phyloP scores from a whole-genome alignment of 2,329 filamentous ascomycete genomes.

The Pseudogymnoascus sp. region DNA sequence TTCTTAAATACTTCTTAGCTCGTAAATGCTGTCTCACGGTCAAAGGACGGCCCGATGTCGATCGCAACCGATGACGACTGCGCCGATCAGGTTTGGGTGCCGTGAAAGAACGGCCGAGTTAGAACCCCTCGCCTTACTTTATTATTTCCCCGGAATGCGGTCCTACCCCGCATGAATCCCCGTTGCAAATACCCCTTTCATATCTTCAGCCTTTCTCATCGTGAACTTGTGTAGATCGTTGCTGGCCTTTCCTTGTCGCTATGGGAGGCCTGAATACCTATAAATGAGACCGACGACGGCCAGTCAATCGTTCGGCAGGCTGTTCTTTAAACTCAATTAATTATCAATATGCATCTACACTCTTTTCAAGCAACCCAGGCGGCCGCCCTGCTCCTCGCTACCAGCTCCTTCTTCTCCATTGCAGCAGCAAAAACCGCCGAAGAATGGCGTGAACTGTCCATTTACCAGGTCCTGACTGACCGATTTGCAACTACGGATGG shows the following conservation, averaged over 20 bases:
- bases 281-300: background rate
- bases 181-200: background rate
- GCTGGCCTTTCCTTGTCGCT: background rate
- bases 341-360: background rate
- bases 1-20: background rate
- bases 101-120: background rate
- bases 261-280: background rate
- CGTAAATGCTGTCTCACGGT: background rate
- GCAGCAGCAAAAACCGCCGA: slow-evolving; percentile 2
- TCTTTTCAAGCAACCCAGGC: background rate
- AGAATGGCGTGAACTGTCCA: slow-evolving; percentile 31
- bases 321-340: background rate
- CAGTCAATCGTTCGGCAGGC: background rate
- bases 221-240: background rate
- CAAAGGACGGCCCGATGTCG: slow-evolving; percentile 2
- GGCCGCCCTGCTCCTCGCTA: background rate
- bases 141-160: background rate
- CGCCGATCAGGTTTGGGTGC: background rate
- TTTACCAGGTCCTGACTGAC: slow-evolving; percentile 37
- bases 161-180: slow-evolving; percentile 1
- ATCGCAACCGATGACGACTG: background rate
- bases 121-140: background rate
- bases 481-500: slow-evolving; percentile 33
- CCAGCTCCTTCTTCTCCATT: background rate
- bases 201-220: background rate